A percentile compares a stretch with the other conserved stretches of the same genome.
These are phyloP conservation scores for Mitragyna speciosa DNA, from an alignment of 257 asterid genomes.

Conservation along the genomic window DNA sequence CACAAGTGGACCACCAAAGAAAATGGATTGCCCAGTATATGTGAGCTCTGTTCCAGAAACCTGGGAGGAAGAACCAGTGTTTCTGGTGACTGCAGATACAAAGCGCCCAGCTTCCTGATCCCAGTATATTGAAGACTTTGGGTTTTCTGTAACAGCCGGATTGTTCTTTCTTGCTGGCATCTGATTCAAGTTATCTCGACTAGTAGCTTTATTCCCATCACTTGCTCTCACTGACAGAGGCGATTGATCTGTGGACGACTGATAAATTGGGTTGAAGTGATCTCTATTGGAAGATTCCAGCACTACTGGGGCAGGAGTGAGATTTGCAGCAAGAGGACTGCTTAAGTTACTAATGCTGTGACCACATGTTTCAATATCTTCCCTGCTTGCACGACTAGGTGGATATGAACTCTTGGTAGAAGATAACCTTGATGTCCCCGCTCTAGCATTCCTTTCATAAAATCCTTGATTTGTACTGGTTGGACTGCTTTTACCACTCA, in stretches of 20 bases:
- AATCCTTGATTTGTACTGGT: slow-evolving; percentile 60
- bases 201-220: slow-evolving; percentile 28
- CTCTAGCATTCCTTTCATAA: slow-evolving; percentile 46
- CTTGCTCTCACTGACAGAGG: slow-evolving; percentile 46
- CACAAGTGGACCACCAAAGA: slow-evolving; percentile 81
- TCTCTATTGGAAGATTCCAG: slow-evolving; percentile 46
- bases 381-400: slow-evolving; percentile 77
- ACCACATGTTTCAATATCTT: slow-evolving; percentile 65
- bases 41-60: slow-evolving; percentile 71
- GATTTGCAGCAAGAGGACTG: slow-evolving; percentile 72
- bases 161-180: slow-evolving; percentile 40
- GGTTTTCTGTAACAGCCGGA: slow-evolving; percentile 31
- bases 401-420: slow-evolving; percentile 74
- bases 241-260: slow-evolving; percentile 48
- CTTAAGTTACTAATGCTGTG: slow-evolving; percentile 73
- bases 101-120: slow-evolving; percentile 81
- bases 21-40: slow-evolving; percentile 78
- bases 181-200: slow-evolving; percentile 15
- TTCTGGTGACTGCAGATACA: slow-evolving; percentile 52
- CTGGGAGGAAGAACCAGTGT: slow-evolving; percentile 51
- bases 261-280: slow-evolving; percentile 70
- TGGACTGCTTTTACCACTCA: slow-evolving; percentile 78
- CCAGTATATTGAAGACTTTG: slow-evolving; percentile 76
- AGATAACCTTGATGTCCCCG: slow-evolving; percentile 60
- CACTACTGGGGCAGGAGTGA: slow-evolving; percentile 49